Evolutionary conservation across 140 eudicot species (phyloP).

Genomic region (Anethum foeniculum): DNA sequence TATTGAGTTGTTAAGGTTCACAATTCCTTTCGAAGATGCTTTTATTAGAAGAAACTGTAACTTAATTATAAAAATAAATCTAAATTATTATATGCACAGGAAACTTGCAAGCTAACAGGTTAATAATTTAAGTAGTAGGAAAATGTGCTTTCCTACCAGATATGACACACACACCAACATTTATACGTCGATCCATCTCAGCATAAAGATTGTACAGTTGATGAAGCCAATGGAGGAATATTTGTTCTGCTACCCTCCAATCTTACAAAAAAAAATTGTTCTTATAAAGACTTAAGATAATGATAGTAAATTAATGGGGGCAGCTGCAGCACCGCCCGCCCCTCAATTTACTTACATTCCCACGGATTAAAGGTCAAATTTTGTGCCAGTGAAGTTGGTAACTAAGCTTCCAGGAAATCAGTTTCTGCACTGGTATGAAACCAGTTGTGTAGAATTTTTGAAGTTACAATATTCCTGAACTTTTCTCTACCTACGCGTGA

Average conservation of each 20-base stretch:
- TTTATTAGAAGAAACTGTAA: too few species aligned
- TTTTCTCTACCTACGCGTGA: conserved; percentile 34
- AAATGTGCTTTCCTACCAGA: neutral
- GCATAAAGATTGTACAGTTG: neutral
- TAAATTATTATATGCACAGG: too few species aligned
- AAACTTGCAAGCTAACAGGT: neutral
- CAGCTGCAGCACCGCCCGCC: conserved; percentile 13
- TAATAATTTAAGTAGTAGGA: neutral
- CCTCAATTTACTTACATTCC: neutral
- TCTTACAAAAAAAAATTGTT: neutral
- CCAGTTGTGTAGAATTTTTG: neutral
- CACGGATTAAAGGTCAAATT: neutral
- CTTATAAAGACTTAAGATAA: neutral
- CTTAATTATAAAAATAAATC: too few species aligned
- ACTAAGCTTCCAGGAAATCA: conserved; percentile 24
- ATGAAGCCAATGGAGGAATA: conserved; percentile 11
- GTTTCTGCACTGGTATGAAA: neutral
- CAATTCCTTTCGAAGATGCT: too few species aligned
- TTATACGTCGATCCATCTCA: conserved; percentile 12
- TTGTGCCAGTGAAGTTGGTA: conserved; percentile 14
- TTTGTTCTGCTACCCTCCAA: conserved; percentile 12
- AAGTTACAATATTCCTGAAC: neutral
- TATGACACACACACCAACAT: neutral
- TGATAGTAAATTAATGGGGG: neutral
- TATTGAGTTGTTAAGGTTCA: too few species aligned